Conservation (phyloP, 1,284 basidiomycete species). For the Austropuccinia psidii region DNA sequence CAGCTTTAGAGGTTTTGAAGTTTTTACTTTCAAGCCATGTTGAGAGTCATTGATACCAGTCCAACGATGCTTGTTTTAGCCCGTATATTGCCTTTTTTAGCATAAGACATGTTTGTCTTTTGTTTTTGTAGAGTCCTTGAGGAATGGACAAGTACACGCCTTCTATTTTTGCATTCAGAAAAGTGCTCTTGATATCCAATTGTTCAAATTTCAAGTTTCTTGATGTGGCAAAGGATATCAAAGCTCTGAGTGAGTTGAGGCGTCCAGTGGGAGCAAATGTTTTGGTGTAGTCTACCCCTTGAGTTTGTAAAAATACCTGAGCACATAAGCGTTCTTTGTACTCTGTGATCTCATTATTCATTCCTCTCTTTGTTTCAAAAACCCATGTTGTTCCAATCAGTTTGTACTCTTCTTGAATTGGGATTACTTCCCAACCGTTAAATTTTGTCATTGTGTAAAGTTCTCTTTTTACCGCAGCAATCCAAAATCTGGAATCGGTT, state of each 20-base stretch:
- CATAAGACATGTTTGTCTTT: background rate
- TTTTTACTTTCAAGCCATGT: background rate
- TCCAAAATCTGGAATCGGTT: too few species aligned
- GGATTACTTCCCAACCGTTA: too few species aligned
- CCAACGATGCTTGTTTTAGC: background rate
- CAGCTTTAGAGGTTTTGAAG: background rate
- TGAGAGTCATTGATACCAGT: background rate
- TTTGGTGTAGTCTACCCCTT: background rate
- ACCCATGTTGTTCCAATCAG: too few species aligned
- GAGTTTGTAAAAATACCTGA: background rate
- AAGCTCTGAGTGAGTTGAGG: background rate
- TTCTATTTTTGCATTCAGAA: background rate
- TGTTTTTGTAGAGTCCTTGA: background rate
- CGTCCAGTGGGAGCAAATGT: background rate
- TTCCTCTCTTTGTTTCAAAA: background rate
- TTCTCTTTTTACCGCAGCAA: too few species aligned
- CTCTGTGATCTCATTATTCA: background rate
- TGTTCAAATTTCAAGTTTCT: background rate
- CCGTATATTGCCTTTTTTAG: background rate
- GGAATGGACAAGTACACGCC: background rate
- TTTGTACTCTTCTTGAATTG: too few species aligned
- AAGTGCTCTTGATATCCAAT: background rate
- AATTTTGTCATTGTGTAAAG: too few species aligned
- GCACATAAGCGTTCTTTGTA: conserved; percentile 1
- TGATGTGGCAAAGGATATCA: background rate